Base-by-base conservation (phyloP, 495 filamentous ascomycete species). In the Bombardia bombarda region DNA sequence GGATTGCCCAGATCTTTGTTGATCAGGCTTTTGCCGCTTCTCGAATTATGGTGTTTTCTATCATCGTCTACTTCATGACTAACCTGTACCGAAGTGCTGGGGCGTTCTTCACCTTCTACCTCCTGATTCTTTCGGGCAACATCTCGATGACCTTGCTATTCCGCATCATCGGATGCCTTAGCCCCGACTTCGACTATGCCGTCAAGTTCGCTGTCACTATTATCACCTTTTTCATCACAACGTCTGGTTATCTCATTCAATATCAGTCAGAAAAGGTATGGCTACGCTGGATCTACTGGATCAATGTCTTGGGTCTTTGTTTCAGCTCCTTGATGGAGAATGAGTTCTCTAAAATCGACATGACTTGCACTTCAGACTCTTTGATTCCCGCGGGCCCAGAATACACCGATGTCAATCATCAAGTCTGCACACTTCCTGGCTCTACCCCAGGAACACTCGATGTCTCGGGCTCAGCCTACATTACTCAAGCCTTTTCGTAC, bases 41-140 rank as follows among this genome's bases (percentile, higher is more conserved):
- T 2, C 74, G 81, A 42, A 85, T 88, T 32, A 46, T 87, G 19
- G 62, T 86, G 7, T 90, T 90, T 53, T 72, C 69, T 42, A 68
- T 87, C 33, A 84, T 88, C 25, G 80, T 87, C 30, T 90, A 90
- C 62, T 90, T 88, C 61, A 85, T 89, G 80, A 78, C 74, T 13
- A 77, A 75, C 10, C 69, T 90, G 3, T 73, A 69, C 9, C 69
- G 75, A 12, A 73, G 79, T 38, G 78, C 80, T 9, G 84, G 84
- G 0, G 76, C 81, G 9, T 90, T 90, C 63, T 90, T 89, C 63
- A 84, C 65, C n/a, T 90, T 87, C 52, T 75, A 76, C 42, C 63
- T 90, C 38, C 58, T 88, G 39, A 79, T 88, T 32, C 61, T 87
- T 4, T 73, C 71, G 2, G 82, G 78, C 3, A 89, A 88, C 48